These are phyloP conservation scores for Mycena pura DNA, from an alignment of 768 basidiomycete species.

Conservation along the genomic window DNA sequence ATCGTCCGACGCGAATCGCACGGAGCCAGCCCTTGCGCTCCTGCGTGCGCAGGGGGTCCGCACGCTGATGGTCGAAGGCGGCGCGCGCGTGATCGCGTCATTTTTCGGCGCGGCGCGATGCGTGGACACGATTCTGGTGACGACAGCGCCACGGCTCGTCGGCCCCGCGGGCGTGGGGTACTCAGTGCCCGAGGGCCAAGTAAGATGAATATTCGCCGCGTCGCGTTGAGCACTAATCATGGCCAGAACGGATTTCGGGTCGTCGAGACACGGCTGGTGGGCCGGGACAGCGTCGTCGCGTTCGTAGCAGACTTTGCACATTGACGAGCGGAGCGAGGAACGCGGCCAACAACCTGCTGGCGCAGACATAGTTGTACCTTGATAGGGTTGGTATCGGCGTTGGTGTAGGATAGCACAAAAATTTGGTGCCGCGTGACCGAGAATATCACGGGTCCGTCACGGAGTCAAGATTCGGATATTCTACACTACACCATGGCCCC, in stretches of 20 bases:
- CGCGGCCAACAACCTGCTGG: no score
- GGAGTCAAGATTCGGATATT: no score
- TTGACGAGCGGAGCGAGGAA: no score
- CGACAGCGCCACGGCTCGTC: slow-evolving; percentile 86
- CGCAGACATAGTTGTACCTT: no score
- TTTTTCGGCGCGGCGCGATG: slow-evolving; percentile 53
- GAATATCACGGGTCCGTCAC: no score
- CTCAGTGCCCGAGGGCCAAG: not conserved
- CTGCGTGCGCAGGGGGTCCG: slow-evolving; percentile 64
- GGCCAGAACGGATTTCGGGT: not conserved
- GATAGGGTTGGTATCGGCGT: no score
- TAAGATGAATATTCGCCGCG: not conserved
- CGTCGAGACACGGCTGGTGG: slow-evolving; percentile 15
- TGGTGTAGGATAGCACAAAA: no score
- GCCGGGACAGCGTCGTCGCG: slow-evolving; percentile 19
- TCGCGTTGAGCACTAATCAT: not conserved
- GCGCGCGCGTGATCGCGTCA: slow-evolving; percentile 79
- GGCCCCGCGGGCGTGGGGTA: slow-evolving; percentile 76
- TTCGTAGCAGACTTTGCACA: no score
- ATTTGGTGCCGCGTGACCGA: no score
- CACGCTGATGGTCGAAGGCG: slow-evolving; percentile 96
- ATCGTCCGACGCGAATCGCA: slow-evolving; percentile 36
- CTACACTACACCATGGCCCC: not conserved
- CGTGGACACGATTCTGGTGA: slow-evolving; percentile 83
- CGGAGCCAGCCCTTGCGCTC: slow-evolving; percentile 55